phyloP scores from a whole-genome alignment of 495 filamentous ascomycete species.

The Cercophora samala region DNA sequence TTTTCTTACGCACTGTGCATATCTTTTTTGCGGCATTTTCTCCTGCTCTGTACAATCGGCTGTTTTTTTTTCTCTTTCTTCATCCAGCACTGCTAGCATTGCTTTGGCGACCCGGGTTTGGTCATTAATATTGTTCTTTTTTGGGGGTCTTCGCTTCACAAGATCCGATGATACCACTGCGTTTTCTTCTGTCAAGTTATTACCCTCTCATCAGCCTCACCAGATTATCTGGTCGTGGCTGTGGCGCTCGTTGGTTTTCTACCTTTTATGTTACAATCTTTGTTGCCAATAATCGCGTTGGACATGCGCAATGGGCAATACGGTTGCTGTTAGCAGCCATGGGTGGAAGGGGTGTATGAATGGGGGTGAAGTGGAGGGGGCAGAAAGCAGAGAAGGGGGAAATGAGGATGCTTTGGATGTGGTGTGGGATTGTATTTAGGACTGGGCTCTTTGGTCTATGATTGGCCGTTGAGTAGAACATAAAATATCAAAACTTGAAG shows the following conservation, averaged over 20 bases:
- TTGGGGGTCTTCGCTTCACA: background rate
- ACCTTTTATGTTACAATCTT: background rate
- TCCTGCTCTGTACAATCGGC: slow-evolving; percentile 11
- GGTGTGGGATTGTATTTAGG: background rate
- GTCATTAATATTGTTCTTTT: slow-evolving; percentile 22
- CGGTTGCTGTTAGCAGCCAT: background rate
- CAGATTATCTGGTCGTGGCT: background rate
- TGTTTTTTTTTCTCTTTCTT: slow-evolving; percentile 6
- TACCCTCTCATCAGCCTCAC: background rate
- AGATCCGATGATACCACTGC: background rate
- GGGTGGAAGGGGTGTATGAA: background rate
- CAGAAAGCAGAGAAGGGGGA: background rate
- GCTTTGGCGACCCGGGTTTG: slow-evolving; percentile 22
- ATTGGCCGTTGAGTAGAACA: background rate
- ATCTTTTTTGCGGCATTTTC: slow-evolving; percentile 11
- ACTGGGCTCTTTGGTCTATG: background rate
- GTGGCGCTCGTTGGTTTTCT: background rate
- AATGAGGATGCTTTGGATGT: background rate
- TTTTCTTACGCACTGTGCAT: slow-evolving; percentile 12
- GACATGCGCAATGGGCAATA: background rate
- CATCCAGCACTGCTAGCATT: slow-evolving; percentile 21
- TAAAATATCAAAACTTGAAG: no score
- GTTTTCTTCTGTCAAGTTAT: background rate
- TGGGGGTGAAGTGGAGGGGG: background rate
- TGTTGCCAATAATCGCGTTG: background rate